Conservation (phyloP, 257 asterid species). For the Solanum bulbocastanum region DNA sequence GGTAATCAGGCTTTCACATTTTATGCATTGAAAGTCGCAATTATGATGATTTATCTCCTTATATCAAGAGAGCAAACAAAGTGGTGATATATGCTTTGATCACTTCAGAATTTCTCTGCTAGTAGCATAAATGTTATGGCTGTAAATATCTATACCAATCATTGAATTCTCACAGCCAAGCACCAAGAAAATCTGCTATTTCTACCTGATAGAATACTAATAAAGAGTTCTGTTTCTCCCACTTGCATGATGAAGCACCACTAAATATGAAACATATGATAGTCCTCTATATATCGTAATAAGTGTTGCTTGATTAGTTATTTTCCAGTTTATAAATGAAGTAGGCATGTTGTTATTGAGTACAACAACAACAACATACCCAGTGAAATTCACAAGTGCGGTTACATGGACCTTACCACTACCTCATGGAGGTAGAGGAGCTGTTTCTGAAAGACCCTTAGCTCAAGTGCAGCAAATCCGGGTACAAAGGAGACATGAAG, state of each 20-base stretch:
- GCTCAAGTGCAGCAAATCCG: not conserved
- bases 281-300: not conserved
- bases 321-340: not conserved
- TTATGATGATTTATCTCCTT: not conserved
- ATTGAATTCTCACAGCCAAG: not conserved
- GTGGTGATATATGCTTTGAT: not conserved
- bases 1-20: constrained; percentile 31
- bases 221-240: not conserved
- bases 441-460: not conserved
- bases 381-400: not conserved
- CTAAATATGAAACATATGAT: not conserved
- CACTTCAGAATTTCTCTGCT: not conserved
- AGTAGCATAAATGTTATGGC: not conserved
- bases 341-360: not conserved
- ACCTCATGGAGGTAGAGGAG: not conserved
- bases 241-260: not conserved
- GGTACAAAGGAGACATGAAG: not conserved
- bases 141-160: not conserved
- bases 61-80: not conserved
- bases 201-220: not conserved
- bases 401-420: not conserved
- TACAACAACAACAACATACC: not conserved
- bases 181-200: not conserved
- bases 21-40: constrained; percentile 1
- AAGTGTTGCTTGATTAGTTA: not conserved